Base-by-base conservation (phyloP, 2,329 filamentous ascomycete species). In the Fusarium graminum region DNA sequence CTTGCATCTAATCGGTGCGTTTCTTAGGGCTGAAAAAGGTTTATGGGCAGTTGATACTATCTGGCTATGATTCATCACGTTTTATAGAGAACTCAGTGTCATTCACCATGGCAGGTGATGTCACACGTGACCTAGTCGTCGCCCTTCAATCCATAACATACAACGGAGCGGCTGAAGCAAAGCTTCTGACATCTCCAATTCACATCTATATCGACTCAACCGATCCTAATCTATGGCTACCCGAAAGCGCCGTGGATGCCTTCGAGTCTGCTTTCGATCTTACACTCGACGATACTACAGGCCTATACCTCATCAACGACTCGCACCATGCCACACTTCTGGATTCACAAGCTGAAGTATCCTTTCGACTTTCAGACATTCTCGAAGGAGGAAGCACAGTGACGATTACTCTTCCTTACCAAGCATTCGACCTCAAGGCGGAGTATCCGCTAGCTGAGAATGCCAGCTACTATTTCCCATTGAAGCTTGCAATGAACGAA, bases 121-220 rank as follows among this genome's bases (percentile, higher is more conserved):
- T 34, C n/a, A 46, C 29, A 25, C 43, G 43, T 46, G 43, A 46
- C 19, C 43, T 46, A 10, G 43, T 46, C n/a, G 43, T 46, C 29
- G 43, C 43, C 29, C 43, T 46, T 25, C 29, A 46, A 25, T 8
- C 43, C 29, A 46, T 46, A n/a, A 46, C 8, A 22, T 46, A 46
- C 29, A 46, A 17, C 17, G 43, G 43, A 26, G 43, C 29, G 16
- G 13, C 34, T 12, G 17, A 46, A 25, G 17, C 28, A 25, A n/a
- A 46, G 14, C 28, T 46, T 46, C 25, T 46, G 14, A n/a, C 13
- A 6, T 34, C 43, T 9, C 43, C 43, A 19, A 46, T 46, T 17
- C 29, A 46, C 14, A 46, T 46, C 34, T 46, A 46, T 12, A 46
- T 46, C 14, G 43, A 46, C 29, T 46, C 43, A 12, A 46, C 43